Percentiles rank a stretch among this genome's conserved stretches.
Evolutionary conservation across 306 rosid species (phyloP).

Genomic region (Dalbergia oliveri): DNA sequence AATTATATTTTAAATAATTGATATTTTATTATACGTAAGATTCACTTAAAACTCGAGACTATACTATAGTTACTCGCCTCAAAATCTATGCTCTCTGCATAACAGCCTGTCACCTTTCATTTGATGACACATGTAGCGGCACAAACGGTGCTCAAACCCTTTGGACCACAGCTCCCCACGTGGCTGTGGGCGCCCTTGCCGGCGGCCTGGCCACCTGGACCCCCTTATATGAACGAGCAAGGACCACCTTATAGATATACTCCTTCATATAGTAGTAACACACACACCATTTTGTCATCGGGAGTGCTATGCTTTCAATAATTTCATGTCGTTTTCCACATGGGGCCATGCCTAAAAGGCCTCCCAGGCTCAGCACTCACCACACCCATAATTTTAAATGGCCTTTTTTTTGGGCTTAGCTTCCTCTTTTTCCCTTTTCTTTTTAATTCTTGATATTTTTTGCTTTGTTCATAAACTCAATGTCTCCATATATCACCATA

Average conservation of each 20-base stretch:
- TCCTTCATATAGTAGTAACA: conserved; percentile 26
- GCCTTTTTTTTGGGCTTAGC: background rate
- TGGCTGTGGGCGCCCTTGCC: conserved; percentile 70
- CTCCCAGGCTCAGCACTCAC: conserved; percentile 50
- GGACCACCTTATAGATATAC: conserved; percentile 66
- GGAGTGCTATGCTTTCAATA: conserved; percentile 56
- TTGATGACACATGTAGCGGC: conserved; percentile 50
- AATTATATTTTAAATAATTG: too few species aligned
- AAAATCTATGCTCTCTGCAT: conserved; percentile 37
- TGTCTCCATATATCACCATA: conserved; percentile 1
- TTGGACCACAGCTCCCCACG: conserved; percentile 78
- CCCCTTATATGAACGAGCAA: conserved; percentile 13
- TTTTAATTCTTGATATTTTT: background rate
- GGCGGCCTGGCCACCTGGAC: conserved; percentile 63
- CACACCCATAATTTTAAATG: conserved; percentile 49
- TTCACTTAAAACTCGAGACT: too few species aligned
- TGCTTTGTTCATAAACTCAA: background rate
- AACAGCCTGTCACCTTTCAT: conserved; percentile 64
- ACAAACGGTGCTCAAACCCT: conserved; percentile 23
- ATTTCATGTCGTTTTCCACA: conserved; percentile 69
- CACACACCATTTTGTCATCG: conserved; percentile 47
- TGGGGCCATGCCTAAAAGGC: conserved; percentile 54
- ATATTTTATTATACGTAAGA: too few species aligned
- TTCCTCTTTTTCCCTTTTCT: background rate
- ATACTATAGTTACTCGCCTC: background rate